A percentile compares a stretch with the other conserved stretches of the same genome.
Conservation (phyloP, 2,329 filamentous ascomycete genomes). For the Ophiostoma perfectum region DNA sequence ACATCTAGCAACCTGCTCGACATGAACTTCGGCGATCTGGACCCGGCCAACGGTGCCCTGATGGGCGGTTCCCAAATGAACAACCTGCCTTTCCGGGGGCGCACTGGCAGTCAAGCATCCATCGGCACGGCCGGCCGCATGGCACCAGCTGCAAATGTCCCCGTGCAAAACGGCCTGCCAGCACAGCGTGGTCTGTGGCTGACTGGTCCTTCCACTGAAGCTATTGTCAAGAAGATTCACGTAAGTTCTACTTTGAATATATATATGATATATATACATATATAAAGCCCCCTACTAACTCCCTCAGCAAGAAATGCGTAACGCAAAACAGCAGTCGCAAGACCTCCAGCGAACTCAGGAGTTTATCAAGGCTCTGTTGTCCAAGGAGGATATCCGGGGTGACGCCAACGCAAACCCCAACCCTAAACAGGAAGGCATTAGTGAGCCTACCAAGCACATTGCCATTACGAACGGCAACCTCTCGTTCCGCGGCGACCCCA, state of each 20-base stretch:
- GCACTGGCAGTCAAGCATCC: constrained; percentile 62
- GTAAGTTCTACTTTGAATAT: constrained; percentile 46
- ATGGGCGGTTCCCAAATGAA: constrained; percentile 56
- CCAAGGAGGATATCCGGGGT: constrained; percentile 62
- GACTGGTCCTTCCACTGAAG: constrained; percentile 85
- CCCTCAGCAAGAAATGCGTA: constrained; percentile 76
- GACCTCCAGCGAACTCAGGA: constrained; percentile 78
- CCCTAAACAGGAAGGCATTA: not conserved
- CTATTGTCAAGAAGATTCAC: constrained; percentile 82
- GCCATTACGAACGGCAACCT: constrained; percentile 42
- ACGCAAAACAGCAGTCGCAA: constrained; percentile 78
- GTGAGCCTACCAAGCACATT: constrained; percentile 32
- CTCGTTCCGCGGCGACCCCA: constrained; percentile 64
- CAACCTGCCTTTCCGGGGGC: constrained; percentile 64
- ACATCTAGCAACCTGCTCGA: constrained; percentile 73
- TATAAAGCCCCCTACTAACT: constrained; percentile 1
- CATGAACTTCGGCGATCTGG: constrained; percentile 87
- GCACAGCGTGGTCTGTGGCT: constrained; percentile 81
- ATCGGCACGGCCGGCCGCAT: constrained; percentile 58
- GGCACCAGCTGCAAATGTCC: constrained; percentile 45
- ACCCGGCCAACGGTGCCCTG: constrained; percentile 69
- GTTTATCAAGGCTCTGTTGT: constrained; percentile 71
- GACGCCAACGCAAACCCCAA: constrained; percentile 29
- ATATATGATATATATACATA: not conserved
- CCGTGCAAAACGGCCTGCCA: constrained; percentile 53